Conservation (phyloP, 768 basidiomycete species). For the Cystobasidium ongulense region DNA sequence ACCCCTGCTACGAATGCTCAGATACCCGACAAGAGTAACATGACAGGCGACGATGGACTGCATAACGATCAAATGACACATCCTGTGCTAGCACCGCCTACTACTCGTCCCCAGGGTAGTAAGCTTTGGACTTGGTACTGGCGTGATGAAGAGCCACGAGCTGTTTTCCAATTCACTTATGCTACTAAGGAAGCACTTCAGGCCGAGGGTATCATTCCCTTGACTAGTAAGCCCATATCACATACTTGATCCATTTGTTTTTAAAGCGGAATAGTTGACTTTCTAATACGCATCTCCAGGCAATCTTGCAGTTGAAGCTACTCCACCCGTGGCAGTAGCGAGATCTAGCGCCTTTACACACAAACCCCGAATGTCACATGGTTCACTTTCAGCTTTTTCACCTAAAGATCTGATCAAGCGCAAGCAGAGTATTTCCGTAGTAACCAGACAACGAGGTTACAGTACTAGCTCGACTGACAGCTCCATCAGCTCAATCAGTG, state of each 20-base stretch:
- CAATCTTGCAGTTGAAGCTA: neutral
- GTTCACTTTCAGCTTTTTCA: neutral
- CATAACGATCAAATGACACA: neutral
- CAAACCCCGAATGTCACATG: conserved; percentile 5
- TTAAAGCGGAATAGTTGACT: neutral
- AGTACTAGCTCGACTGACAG: conserved; percentile 18
- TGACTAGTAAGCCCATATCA: conserved; percentile 1
- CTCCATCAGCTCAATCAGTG: neutral
- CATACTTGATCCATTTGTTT: neutral
- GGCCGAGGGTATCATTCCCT: conserved; percentile 29
- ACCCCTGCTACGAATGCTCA: neutral
- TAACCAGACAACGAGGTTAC: neutral
- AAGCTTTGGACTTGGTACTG: conserved; percentile 32
- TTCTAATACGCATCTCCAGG: neutral
- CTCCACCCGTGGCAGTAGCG: neutral
- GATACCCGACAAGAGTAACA: neutral
- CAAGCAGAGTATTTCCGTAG: conserved; percentile 4
- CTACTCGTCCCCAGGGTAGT: neutral
- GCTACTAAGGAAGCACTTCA: conserved; percentile 24
- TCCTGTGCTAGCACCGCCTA: conserved; percentile 24
- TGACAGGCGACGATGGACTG: neutral
- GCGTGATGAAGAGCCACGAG: conserved; percentile 17
- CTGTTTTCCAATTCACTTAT: conserved; percentile 22
- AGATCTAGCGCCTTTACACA: neutral
- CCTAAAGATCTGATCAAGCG: conserved; percentile 14